Evolutionary conservation across 306 rosid species (phyloP).

Genomic region (Parietaria judaica): DNA sequence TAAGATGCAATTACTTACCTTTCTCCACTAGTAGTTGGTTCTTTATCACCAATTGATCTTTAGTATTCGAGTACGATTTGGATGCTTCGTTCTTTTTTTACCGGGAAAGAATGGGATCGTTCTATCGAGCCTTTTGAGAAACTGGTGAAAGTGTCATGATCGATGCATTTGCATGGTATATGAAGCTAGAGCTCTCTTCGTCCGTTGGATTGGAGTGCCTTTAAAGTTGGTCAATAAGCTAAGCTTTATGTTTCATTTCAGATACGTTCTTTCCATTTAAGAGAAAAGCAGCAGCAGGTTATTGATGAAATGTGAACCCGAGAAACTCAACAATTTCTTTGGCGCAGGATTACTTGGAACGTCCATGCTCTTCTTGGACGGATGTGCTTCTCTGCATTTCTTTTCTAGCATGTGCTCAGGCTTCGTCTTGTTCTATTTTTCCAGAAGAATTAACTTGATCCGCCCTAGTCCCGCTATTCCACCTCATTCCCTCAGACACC

Average conservation of each 20-base stretch:
- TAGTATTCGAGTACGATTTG: neutral
- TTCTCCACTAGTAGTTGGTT: slow-evolving; percentile 16
- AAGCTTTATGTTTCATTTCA: slow-evolving; percentile 32
- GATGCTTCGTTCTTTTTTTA: no score
- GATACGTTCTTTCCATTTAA: slow-evolving; percentile 30
- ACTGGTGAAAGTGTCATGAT: neutral
- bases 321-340: slow-evolving; percentile 71
- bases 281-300: slow-evolving; percentile 50
- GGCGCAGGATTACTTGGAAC: slow-evolving; percentile 91
- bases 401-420: slow-evolving; percentile 79
- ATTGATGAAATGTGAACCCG: slow-evolving; percentile 38
- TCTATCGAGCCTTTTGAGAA: neutral
- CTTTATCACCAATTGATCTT: neutral
- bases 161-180: neutral
- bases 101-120: no score
- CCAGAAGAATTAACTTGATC: slow-evolving; percentile 72
- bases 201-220: slow-evolving; percentile 11
- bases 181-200: neutral
- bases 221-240: slow-evolving; percentile 29
- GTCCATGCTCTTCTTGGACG: slow-evolving; percentile 82
- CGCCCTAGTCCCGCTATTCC: slow-evolving; percentile 67
- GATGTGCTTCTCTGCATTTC: slow-evolving; percentile 78
- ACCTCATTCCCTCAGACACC: slow-evolving; percentile 57
- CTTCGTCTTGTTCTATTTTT: slow-evolving; percentile 62
- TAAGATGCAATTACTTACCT: slow-evolving; percentile 36